A percentile compares a stretch with the other conserved stretches of the same genome.
Evolutionary conservation across 176 grass and related monocot species (phyloP).

Genomic region (Avena sativa): DNA sequence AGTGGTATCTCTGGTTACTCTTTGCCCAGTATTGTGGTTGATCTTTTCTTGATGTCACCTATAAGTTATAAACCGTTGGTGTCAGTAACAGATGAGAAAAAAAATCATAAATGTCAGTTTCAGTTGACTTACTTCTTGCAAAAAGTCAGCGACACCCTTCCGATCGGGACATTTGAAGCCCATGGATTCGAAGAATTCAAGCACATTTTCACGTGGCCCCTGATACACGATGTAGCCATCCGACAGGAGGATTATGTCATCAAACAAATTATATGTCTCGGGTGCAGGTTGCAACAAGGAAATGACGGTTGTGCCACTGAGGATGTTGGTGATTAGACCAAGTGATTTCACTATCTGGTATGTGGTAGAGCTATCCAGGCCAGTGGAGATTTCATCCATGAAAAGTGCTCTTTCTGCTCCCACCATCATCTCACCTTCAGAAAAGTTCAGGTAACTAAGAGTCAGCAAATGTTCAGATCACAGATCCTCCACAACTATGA

Average conservation of each 20-base stretch:
- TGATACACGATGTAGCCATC: conserved; percentile 77
- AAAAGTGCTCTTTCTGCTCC: conserved; percentile 65
- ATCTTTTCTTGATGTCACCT: conserved; percentile 72
- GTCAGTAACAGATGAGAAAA: background rate
- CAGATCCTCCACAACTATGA: background rate
- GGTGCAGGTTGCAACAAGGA: conserved; percentile 70
- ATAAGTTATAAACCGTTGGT: background rate
- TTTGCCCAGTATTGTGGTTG: conserved; percentile 61
- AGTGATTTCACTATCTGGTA: conserved; percentile 72
- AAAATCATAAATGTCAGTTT: background rate
- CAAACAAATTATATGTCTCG: conserved; percentile 68
- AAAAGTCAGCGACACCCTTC: conserved; percentile 70
- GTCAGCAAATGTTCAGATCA: background rate
- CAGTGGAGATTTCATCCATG: conserved; percentile 85
- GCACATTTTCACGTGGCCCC: conserved; percentile 62
- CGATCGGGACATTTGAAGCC: conserved; percentile 70
- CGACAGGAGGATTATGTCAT: conserved; percentile 68
- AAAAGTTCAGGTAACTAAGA: conserved; percentile 21
- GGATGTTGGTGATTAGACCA: conserved; percentile 56
- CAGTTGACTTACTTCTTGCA: conserved; percentile 58
- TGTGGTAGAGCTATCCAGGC: conserved; percentile 70
- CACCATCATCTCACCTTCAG: conserved; percentile 72
- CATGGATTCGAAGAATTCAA: conserved; percentile 70
- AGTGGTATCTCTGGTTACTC: conserved; percentile 27
- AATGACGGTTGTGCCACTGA: conserved; percentile 59